Evolutionary conservation across 345 rosid species (phyloP), one percentile per base, ranked within the genome.

Genomic region (Excoecaria cochinchinensis): DNA sequence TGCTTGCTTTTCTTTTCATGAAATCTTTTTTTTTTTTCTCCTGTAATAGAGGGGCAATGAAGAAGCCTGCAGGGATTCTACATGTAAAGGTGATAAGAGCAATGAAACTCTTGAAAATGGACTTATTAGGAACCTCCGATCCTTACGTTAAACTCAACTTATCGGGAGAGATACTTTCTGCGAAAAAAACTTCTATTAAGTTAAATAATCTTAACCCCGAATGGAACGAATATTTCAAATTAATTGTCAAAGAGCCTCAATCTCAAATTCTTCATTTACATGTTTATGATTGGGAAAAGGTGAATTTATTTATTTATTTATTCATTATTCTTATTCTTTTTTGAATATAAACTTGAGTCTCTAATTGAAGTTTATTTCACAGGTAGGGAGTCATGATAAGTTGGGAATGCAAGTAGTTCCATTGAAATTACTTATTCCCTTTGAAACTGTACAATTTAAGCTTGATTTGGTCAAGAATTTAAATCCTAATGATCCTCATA

Each of bases 281-380:
- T 39, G 86, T 83, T 50, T 84, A 77, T 66, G 92, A 89, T 52
- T 86, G 90, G 86, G 90, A 89, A 60, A 82, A 89, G 89, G 87
- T 83, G 53, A n/a, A 5, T 31, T 31, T 31, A 0, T 31, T 31
- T 31, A 31, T 31, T 31, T 31, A 0, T 31, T 31, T n/a, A n/a
- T n/a, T n/a, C n/a, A n/a, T n/a, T n/a, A n/a, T n/a, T 31, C 31
- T 31, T 31, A 31, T 31, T 31, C 2, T 31, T 31, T 31, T 31
- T 31, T 0, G 2, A 31, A 31, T 31, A 31, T 31, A 31, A 31
- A 31, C 31, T 31, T 31, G 31, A 31, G 31, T 31, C 31, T 31
- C 31, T 31, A 31, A 31, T 31, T 31, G 2, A 31, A 31, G 31
- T 31, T 31, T 31, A 31, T 59, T 42, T 73, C 69, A 57, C 85